phyloP scores from a whole-genome alignment of 2,329 filamentous ascomycete genomes.

The Colletotrichum sp. region DNA sequence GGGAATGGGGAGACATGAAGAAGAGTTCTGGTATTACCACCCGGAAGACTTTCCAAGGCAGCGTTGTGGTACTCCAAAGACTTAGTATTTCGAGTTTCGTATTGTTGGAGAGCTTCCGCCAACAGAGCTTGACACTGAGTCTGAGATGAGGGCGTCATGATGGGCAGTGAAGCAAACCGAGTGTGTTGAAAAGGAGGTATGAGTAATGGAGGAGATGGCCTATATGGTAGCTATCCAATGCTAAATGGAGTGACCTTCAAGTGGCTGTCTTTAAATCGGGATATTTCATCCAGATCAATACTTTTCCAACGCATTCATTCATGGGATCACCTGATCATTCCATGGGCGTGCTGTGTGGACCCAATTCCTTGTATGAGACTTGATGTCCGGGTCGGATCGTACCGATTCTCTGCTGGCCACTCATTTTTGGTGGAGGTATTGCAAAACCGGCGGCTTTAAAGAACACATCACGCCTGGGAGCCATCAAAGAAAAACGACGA shows the following conservation, averaged over 20 bases:
- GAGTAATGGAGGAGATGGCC: neutral
- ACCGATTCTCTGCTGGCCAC: neutral
- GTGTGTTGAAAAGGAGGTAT: neutral
- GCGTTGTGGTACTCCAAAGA: neutral
- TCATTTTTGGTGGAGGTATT: neutral
- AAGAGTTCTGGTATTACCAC: neutral
- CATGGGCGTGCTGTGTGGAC: neutral
- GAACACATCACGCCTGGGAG: neutral
- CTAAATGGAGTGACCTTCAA: neutral
- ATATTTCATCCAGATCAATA: neutral
- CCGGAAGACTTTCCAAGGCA: neutral
- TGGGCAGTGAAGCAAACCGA: neutral
- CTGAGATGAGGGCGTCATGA: neutral
- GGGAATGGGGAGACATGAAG: neutral
- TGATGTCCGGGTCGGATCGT: neutral
- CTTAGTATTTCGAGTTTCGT: neutral
- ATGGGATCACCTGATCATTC: neutral
- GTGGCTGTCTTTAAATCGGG: neutral
- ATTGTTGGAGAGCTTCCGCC: neutral
- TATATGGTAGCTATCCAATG: neutral
- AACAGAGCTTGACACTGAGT: neutral
- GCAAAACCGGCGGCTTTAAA: neutral
- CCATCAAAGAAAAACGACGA: neutral
- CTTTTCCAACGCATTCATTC: neutral
- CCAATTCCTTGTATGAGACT: accelerated